Evolutionary conservation across 2,329 filamentous ascomycete species (phyloP).

Genomic region (Penicillium sp.): DNA sequence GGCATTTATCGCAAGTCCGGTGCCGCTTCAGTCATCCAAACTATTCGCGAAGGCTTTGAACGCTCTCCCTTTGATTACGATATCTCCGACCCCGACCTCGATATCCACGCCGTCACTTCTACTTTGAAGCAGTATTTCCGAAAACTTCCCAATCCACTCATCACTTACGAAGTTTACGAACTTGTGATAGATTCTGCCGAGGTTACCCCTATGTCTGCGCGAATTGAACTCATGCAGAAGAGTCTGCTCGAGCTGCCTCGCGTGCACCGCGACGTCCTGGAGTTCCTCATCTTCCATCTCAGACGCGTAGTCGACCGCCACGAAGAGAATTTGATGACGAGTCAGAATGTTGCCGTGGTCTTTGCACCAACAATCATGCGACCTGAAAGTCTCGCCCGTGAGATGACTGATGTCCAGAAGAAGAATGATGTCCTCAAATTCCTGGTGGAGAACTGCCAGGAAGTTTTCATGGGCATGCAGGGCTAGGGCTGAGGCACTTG

Average conservation of each 20-base stretch:
- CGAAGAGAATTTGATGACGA: conserved; percentile 90
- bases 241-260: conserved; percentile 77
- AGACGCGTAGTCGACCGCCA: conserved; percentile 80
- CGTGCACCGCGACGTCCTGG: conserved; percentile 82
- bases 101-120: conserved; percentile 95
- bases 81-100: conserved; percentile 87
- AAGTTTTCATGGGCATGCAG: conserved; percentile 64
- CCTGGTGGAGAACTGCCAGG: conserved; percentile 83
- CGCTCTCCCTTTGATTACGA: conserved; percentile 73
- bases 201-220: conserved; percentile 64
- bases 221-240: conserved; percentile 68
- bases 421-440: conserved; percentile 94
- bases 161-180: conserved; percentile 93
- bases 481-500: conserved; percentile 12
- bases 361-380: conserved; percentile 98
- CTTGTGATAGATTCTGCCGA: conserved; percentile 70
- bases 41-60: conserved; percentile 89
- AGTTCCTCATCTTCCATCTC: conserved; percentile 92
- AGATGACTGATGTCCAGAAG: conserved; percentile 93
- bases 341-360: conserved; percentile 92
- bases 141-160: conserved; percentile 81
- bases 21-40: conserved; percentile 84
- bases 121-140: conserved; percentile 97
- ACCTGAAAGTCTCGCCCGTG: conserved; percentile 81
- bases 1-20: conserved; percentile 98